Evolutionary conservation across 352 stramenopile species (phyloP).

Genomic region (Phytophthora melonis): DNA sequence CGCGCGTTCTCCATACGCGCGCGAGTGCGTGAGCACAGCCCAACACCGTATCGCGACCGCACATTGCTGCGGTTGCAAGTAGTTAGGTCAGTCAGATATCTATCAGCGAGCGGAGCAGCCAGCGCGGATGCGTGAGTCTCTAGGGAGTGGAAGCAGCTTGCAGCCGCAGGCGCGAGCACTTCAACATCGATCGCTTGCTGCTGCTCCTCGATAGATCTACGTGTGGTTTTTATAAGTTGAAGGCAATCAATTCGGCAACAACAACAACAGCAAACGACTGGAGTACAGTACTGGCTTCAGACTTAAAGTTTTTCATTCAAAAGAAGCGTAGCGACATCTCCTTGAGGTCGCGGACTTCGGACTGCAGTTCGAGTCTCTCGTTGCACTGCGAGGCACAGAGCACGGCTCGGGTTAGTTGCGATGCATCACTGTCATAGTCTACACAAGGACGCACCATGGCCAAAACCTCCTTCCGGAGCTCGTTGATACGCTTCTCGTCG

Average conservation of each 20-base stretch:
- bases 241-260: constrained; percentile 27
- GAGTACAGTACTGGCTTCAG: not conserved
- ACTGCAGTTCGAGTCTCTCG: constrained; percentile 60
- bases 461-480: constrained; percentile 65
- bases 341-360: constrained; percentile 63
- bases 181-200: constrained; percentile 17
- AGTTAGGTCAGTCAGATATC: constrained; percentile 37
- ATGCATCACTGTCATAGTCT: constrained; percentile 3
- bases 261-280: not conserved
- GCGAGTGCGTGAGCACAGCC: constrained; percentile 22
- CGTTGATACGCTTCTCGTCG: constrained; percentile 61
- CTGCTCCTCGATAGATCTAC: constrained; percentile 33
- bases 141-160: constrained; percentile 24
- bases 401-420: constrained; percentile 7
- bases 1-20: constrained; percentile 26
- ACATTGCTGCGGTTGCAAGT: constrained; percentile 25
- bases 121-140: not conserved
- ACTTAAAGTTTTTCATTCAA: constrained; percentile 20
- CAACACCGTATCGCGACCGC: constrained; percentile 13
- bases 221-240: constrained; percentile 46
- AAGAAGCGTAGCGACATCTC: constrained; percentile 67
- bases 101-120: constrained; percentile 27
- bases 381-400: constrained; percentile 53
- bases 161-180: constrained; percentile 26
- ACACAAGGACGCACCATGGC: constrained; percentile 49